These are phyloP conservation scores for Ascochyta rabiei DNA, from an alignment of 2,329 filamentous ascomycete species.

Conservation along the genomic window DNA sequence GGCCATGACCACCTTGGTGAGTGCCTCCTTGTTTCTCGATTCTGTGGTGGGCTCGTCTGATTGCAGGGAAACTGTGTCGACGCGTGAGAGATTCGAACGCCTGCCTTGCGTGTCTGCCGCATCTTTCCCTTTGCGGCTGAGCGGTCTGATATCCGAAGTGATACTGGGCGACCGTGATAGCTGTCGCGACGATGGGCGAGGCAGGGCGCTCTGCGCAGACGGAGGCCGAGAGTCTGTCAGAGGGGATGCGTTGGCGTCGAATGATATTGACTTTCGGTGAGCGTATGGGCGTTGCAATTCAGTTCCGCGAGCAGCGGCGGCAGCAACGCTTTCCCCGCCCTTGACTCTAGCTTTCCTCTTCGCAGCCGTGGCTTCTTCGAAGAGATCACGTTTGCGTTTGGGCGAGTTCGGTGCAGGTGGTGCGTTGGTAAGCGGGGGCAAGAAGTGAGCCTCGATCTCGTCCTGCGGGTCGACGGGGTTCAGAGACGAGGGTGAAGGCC, in stretches of 20 bases:
- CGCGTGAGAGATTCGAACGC: conserved; percentile 43
- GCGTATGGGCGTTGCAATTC: conserved; percentile 31
- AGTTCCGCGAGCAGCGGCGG: conserved; percentile 47
- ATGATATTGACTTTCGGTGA: conserved; percentile 44
- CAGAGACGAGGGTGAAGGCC: conserved; percentile 4
- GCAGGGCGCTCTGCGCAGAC: conserved; percentile 30
- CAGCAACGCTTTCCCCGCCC: conserved; percentile 52
- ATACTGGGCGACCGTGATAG: conserved; percentile 44
- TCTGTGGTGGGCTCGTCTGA: conserved; percentile 45
- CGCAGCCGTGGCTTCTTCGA: conserved; percentile 55
- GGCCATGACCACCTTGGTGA: conserved; percentile 59
- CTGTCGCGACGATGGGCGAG: conserved; percentile 32
- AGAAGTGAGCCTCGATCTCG: conserved; percentile 41
- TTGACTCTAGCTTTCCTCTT: conserved; percentile 50
- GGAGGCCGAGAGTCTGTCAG: conserved; percentile 32
- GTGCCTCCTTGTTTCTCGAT: conserved; percentile 56
- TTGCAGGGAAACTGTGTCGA: conserved; percentile 39
- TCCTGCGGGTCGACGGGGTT: background rate
- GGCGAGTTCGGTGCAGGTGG: conserved; percentile 31
- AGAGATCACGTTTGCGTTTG: conserved; percentile 54
- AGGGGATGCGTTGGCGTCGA: conserved; percentile 30
- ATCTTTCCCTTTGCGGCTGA: conserved; percentile 43
- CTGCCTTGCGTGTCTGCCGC: conserved; percentile 30
- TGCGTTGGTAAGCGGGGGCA: conserved; percentile 34
- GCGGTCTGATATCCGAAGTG: conserved; percentile 37